Base-by-base conservation (phyloP, 352 stramenopile genomes). In the Thalassiosira pacifica region DNA sequence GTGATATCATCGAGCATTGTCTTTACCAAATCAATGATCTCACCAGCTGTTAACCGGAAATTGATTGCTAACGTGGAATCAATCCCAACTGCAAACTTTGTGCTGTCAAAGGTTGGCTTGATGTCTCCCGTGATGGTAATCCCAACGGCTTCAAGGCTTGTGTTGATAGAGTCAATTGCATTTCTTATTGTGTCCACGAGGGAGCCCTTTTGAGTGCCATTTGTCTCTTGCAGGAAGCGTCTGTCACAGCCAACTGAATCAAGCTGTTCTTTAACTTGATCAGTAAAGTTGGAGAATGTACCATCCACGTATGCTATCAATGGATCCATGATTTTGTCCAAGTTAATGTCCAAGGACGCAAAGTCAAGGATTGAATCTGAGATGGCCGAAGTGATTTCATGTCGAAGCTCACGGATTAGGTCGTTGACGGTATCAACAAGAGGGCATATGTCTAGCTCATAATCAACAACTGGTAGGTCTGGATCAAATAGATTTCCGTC, bases 311-410 rank as follows among this genome's bases (percentile, higher is more conserved):
- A 66, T 5, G 80, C 65, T 18, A 77, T 67, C 22, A 86, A 40
- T 32, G 72, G 71, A 26, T 82, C 34, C 40, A 59, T 78, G 2
- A 82, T 40, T 31, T 77, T 79, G n/a, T 86, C 71, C 31, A 82
- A 19, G 64, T 82, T 75, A 48, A 86, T 60, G 26, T 10, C 19
- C 10, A 45, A 31, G n/a, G 9, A 42, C 18, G 42, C 32, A 29
- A 69, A 45, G 18, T 18, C 27, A 48, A 78, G 31, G 16, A 79
- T 75, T 64, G 64, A n/a, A 16, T 18, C 31, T 63, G 31, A 19
- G 57, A 85, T 75, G 3, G 55, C 29, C 4, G 31, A 31, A 19
- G 42, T 48, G 24, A 85, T 80, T 53, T 79, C 4, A 0, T 72
- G 16, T 22, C 22, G 19, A 16, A 83, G 53, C 0, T 63, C 19